Evolutionary conservation across 352 stramenopile species (phyloP).

Genomic region (Discostella stelligera): DNA sequence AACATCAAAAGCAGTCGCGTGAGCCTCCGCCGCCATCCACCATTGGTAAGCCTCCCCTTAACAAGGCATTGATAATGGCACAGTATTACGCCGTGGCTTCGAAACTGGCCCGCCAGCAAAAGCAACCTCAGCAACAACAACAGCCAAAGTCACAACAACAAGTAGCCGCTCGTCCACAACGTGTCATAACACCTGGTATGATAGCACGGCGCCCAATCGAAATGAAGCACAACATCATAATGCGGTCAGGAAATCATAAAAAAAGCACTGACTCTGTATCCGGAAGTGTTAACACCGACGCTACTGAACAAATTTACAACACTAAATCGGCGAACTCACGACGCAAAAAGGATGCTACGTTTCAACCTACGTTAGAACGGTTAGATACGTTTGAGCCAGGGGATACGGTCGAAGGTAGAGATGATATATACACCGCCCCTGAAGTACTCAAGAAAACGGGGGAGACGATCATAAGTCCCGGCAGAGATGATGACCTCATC

Average conservation of each 20-base stretch:
- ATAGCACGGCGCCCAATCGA: constrained; percentile 12
- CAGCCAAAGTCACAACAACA: neutral
- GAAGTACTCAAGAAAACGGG: neutral
- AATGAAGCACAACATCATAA: constrained; percentile 23
- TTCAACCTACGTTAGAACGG: constrained; percentile 2
- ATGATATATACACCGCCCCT: neutral
- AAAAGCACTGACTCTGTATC: constrained; percentile 6
- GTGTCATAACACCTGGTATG: constrained; percentile 24
- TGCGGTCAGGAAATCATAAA: constrained; percentile 19
- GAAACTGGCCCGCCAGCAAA: constrained; percentile 2
- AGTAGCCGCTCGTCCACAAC: neutral
- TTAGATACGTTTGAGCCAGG: neutral
- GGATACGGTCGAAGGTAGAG: neutral
- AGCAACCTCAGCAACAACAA: neutral
- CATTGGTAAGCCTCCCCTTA: neutral
- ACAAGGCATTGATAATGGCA: neutral
- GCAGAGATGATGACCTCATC: neutral
- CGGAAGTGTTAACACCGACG: neutral
- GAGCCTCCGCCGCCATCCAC: neutral
- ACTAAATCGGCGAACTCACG: constrained; percentile 1
- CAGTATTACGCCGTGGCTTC: constrained; percentile 1
- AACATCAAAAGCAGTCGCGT: constrained; percentile 2
- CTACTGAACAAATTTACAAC: constrained; percentile 11
- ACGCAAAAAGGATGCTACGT: neutral
- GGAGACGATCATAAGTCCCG: neutral